Base-by-base conservation (phyloP, 2,329 filamentous ascomycete species). In the Trichoderma citrinoviride region DNA sequence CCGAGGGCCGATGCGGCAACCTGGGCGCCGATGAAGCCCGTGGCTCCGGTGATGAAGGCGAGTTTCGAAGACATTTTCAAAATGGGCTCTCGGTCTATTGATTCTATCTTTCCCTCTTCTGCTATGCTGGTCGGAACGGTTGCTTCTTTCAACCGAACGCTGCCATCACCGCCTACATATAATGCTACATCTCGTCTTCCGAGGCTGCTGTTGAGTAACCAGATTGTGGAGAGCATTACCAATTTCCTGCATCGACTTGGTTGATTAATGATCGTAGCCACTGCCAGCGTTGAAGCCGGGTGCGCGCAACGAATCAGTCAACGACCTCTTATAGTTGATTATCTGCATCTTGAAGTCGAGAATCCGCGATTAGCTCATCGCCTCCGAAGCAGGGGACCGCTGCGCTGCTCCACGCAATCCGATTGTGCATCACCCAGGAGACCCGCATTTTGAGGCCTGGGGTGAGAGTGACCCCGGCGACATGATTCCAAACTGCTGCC, bases 21-120 rank as follows among this genome's bases (percentile, higher is more conserved):
- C 8, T 66, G 65, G 23, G 67, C 58, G 55, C 68, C 68, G 15
- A 69, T 67, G 64, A 68, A 69, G 60, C 68, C 68, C n/a, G 68
- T 69, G 7, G 62, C 64, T 5, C 68, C 68, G 3, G 68, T 69
- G 61, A 69, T 46, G 19, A 69, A 67, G 3, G 65, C 58, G 17
- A 65, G 58, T 25, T 61, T 52, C 40, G 63, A 52, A 50, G 55
- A 33, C 63, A 41, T 55, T 19, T n/a, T 55, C 5, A 40, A n/a
- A n/a, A n/a, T n/a, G n/a, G n/a, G n/a, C n/a, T n/a, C 17, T 33
- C 14, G 15, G 21, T 41, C 12, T 43, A 21, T 5, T n/a, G 12
- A 53, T 33, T 53, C n/a, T 19, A 3, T 23, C 12, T 44, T 44
- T 44, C n/a, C 19, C 19, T 14, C 19, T 44, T n/a, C 14, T 19